Evolutionary conservation across 805 yeast genomes (phyloP).

Genomic region (Kregervanrija fluxuum): DNA sequence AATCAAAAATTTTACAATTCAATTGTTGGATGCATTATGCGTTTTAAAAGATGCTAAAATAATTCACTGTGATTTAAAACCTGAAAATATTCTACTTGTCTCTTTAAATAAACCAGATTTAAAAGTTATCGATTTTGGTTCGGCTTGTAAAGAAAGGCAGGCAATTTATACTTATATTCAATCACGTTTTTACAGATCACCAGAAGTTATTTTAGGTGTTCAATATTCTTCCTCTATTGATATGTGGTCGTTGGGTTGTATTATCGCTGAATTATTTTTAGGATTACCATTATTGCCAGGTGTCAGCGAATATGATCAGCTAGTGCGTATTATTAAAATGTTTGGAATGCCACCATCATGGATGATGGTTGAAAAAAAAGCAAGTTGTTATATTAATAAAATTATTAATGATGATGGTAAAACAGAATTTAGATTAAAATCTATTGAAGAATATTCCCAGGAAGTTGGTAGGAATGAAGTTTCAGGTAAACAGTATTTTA

Average conservation of each 20-base stretch:
- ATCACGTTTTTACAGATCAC: conserved; percentile 88
- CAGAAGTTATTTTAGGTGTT: conserved; percentile 86
- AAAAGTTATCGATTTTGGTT: conserved; percentile 93
- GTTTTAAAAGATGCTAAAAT: conserved; percentile 76
- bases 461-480: conserved; percentile 57
- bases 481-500: conserved; percentile 81
- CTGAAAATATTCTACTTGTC: conserved; percentile 83
- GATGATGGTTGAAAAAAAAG: conserved; percentile 92
- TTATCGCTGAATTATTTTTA: conserved; percentile 51
- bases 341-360: conserved; percentile 86
- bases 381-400: conserved; percentile 52
- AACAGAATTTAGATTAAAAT: conserved; percentile 30
- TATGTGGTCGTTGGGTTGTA: conserved; percentile 62
- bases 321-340: conserved; percentile 73
- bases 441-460: conserved; percentile 40
- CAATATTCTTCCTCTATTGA: conserved; percentile 92
- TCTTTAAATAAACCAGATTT: conserved; percentile 78
- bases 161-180: conserved; percentile 88
- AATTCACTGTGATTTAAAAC: conserved; percentile 95
- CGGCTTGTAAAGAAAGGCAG: conserved; percentile 88
- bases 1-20: conserved; percentile 71
- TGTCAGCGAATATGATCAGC: conserved; percentile 85
- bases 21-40: conserved; percentile 72
- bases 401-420: conserved; percentile 19
- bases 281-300: conserved; percentile 96